Percentiles rank a stretch among this genome's conserved stretches.
phyloP scores from a whole-genome alignment of 116 monocot genomes.

The Zostera marina region DNA sequence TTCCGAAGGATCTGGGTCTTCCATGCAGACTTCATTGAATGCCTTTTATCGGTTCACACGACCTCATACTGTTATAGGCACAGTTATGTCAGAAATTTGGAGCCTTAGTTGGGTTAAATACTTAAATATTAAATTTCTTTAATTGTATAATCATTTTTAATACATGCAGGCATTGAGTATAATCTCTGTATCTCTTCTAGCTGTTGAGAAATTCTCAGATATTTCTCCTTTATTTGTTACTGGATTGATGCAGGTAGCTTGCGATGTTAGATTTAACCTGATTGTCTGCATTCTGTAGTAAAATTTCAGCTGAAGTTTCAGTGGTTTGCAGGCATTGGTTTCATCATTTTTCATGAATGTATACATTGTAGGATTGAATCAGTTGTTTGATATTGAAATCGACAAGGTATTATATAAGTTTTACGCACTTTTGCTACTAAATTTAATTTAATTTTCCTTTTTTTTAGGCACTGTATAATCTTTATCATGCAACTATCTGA shows the following conservation, averaged over 20 bases:
- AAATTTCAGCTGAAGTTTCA: background rate
- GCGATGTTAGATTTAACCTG: background rate
- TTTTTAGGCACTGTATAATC: background rate
- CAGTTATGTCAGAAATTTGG: slow-evolving; percentile 42
- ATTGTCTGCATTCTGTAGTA: background rate
- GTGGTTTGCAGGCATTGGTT: slow-evolving; percentile 54
- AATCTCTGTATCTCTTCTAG: slow-evolving; percentile 82
- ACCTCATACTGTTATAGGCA: slow-evolving; percentile 95
- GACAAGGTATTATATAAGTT: slow-evolving; percentile 75
- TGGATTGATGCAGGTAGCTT: slow-evolving; percentile 66
- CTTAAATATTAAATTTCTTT: background rate
- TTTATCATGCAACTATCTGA: background rate
- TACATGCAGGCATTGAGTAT: slow-evolving; percentile 63
- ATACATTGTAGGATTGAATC: slow-evolving; percentile 97
- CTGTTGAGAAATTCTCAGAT: slow-evolving; percentile 61
- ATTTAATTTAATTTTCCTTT: background rate
- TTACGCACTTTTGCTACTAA: background rate
- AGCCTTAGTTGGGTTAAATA: background rate
- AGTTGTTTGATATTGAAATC: slow-evolving; percentile 91
- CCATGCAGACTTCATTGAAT: slow-evolving; percentile 29
- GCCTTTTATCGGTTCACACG: slow-evolving; percentile 75
- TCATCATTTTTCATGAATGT: slow-evolving; percentile 95
- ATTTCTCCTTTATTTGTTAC: slow-evolving; percentile 61
- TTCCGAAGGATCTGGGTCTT: slow-evolving; percentile 32
- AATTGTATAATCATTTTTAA: background rate